Conservation (phyloP, 2,329 filamentous ascomycete species). For the Talaromyces sp. region DNA sequence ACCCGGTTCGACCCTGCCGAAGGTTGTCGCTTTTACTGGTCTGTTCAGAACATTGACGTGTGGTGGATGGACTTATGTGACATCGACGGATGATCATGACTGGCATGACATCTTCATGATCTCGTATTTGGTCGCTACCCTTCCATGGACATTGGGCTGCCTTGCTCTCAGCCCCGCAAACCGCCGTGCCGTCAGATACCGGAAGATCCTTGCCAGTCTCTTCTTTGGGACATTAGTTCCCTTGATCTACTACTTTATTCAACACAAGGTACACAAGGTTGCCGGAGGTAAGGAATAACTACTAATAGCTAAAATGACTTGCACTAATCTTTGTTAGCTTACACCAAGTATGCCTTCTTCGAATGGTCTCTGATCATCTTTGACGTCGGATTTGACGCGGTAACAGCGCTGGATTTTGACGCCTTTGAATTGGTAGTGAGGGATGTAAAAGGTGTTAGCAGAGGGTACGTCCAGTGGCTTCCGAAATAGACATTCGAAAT, state of each 20-base stretch:
- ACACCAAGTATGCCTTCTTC: conserved; percentile 96
- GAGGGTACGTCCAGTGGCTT: conserved; percentile 98
- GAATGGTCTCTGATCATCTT: conserved; percentile 94
- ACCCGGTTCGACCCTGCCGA: conserved; percentile 69
- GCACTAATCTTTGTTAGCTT: conserved; percentile 55
- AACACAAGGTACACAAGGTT: conserved; percentile 94
- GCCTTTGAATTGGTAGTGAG: conserved; percentile 81
- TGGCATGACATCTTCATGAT: conserved; percentile 99
- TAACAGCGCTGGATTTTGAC: conserved; percentile 87
- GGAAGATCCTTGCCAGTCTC: conserved; percentile 72
- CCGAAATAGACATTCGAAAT: conserved; percentile 66
- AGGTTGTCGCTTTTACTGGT: conserved; percentile 73
- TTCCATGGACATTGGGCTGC: conserved; percentile 93
- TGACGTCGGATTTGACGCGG: conserved; percentile 92
- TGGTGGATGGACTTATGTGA: conserved; percentile 97
- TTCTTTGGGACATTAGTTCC: conserved; percentile 92
- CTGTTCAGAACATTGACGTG: conserved; percentile 87
- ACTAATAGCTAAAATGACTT: not conserved
- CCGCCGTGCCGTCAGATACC: conserved; percentile 73
- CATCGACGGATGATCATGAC: conserved; percentile 94
- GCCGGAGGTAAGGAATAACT: conserved; percentile 66
- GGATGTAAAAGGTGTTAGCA: conserved; percentile 83
- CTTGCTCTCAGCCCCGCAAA: conserved; percentile 83
- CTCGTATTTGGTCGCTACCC: conserved; percentile 85
- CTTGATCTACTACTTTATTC: conserved; percentile 94